phyloP scores from a whole-genome alignment of 2,329 filamentous ascomycete species.

The Ascocoryne sarcoides region DNA sequence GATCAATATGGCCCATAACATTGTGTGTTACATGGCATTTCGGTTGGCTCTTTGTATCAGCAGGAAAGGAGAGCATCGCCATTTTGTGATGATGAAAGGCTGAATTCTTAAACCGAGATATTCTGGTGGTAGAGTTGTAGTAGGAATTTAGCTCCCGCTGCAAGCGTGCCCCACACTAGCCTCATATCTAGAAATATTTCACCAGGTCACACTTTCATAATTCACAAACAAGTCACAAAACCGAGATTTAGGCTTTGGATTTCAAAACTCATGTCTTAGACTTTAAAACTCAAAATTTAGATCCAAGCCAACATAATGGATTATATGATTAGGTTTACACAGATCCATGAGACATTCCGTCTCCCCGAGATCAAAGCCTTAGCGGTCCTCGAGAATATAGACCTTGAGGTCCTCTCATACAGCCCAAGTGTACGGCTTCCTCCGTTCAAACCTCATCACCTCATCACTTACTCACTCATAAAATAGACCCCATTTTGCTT shows the following conservation, averaged over 20 bases:
- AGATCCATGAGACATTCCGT: conserved; percentile 86
- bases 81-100: background rate
- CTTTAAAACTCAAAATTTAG: background rate
- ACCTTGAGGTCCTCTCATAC: conserved; percentile 69
- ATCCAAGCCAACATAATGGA: conserved; percentile 46
- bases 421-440: conserved; percentile 53
- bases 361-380: conserved; percentile 75
- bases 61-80: conserved; percentile 36
- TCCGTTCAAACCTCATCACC: conserved; percentile 1
- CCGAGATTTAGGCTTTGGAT: background rate
- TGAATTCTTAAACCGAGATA: background rate
- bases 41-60: conserved; percentile 31
- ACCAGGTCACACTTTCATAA: background rate
- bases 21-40: conserved; percentile 72
- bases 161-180: background rate
- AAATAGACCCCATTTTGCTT: conserved; percentile 78
- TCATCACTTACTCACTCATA: conserved; percentile 13
- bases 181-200: background rate
- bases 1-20: conserved; percentile 60
- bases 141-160: background rate
- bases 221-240: background rate
- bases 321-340: conserved; percentile 82
- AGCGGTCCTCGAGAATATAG: conserved; percentile 56
- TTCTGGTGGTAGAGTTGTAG: background rate
- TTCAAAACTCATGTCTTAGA: background rate